Conservation (phyloP, 1,284 basidiomycete species). For the Tilletia indica region DNA sequence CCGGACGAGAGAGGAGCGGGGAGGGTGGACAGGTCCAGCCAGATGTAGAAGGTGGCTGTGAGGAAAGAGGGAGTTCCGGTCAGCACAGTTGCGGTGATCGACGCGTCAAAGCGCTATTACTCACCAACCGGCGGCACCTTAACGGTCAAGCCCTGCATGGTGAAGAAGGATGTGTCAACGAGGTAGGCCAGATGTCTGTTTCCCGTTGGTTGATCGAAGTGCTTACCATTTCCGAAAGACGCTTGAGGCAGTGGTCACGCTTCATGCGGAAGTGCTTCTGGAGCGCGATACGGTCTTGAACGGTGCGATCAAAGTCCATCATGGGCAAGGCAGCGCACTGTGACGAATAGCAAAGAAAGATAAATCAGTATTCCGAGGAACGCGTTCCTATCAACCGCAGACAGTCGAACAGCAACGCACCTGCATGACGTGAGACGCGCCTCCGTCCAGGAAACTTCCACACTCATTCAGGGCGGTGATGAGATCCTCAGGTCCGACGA, state of each 20-base stretch:
- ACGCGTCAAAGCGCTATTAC: no score
- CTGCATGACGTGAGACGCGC: constrained; percentile 18
- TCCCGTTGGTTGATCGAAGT: no score
- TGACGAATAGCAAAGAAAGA: background rate
- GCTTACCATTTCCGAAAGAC: constrained; percentile 68
- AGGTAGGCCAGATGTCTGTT: no score
- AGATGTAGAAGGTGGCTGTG: constrained; percentile 71
- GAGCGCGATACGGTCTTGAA: constrained; percentile 67
- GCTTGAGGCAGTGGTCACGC: constrained; percentile 79
- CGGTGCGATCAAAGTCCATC: constrained; percentile 62
- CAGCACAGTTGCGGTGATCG: background rate
- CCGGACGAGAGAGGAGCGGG: constrained; percentile 82
- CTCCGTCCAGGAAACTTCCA: constrained; percentile 39
- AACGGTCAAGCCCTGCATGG: constrained; percentile 30
- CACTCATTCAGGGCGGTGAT: constrained; percentile 42
- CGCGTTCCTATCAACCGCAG: background rate
- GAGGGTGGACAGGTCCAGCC: constrained; percentile 77
- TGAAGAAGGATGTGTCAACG: background rate
- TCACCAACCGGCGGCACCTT: constrained; percentile 30
- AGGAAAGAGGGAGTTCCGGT: background rate
- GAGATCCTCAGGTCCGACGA: constrained; percentile 63
- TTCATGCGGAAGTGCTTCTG: constrained; percentile 77
- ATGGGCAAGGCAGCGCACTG: constrained; percentile 44
- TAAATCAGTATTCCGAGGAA: background rate
- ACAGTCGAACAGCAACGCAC: background rate